Conservation (phyloP, 352 stramenopile genomes). For the Phytopythium oedochilum region DNA sequence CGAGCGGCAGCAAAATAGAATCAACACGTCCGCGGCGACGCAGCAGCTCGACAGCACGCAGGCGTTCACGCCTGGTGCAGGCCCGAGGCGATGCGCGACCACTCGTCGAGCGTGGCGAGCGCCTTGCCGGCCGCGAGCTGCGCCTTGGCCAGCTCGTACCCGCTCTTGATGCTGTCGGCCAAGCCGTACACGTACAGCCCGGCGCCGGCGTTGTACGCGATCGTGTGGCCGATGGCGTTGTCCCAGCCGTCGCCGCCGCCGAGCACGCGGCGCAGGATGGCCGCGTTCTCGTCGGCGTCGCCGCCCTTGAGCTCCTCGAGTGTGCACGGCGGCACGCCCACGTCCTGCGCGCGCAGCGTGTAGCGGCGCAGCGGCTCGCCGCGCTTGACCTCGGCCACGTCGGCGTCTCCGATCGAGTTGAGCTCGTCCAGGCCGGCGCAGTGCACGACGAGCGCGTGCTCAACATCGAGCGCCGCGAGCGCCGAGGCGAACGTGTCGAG, state of each 20-base stretch:
- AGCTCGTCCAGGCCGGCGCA: conserved; percentile 98
- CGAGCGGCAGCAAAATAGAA: background rate
- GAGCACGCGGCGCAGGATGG: conserved; percentile 87
- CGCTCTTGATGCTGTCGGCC: conserved; percentile 82
- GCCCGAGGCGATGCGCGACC: conserved; percentile 46
- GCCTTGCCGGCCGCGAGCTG: conserved; percentile 66
- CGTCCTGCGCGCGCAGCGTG: conserved; percentile 40
- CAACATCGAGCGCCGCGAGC: conserved; percentile 89
- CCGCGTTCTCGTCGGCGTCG: conserved; percentile 93
- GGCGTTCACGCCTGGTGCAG: conserved; percentile 23
- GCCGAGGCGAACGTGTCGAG: conserved; percentile 83
- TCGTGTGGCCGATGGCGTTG: conserved; percentile 95
- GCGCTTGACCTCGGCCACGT: conserved; percentile 75
- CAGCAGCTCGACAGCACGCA: background rate
- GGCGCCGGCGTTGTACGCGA: conserved; percentile 97
- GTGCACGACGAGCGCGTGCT: conserved; percentile 98
- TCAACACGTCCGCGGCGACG: background rate
- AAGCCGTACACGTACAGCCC: conserved; percentile 97
- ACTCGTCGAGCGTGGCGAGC: conserved; percentile 61
- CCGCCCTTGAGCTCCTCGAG: conserved; percentile 95
- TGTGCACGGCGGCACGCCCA: conserved; percentile 90
- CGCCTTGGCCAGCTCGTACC: conserved; percentile 78
- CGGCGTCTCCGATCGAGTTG: conserved; percentile 89
- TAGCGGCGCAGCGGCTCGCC: conserved; percentile 41
- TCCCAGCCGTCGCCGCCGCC: conserved; percentile 83